Base-by-base conservation (phyloP, 208 protist species). In the Trypanosoma rangeli region DNA sequence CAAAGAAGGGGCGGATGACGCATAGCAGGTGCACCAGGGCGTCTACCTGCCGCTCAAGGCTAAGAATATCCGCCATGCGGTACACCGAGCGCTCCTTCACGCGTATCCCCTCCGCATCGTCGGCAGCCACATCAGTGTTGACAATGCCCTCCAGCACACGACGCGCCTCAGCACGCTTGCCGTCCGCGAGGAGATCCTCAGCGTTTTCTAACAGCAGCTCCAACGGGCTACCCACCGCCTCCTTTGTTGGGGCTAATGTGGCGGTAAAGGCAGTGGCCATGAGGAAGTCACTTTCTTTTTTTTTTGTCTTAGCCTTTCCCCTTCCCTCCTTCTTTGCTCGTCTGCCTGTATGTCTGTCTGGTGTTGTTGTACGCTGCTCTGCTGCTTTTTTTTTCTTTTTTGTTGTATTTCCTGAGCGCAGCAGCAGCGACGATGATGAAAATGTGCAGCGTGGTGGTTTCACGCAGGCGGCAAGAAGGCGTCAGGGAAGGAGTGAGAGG, bases 61-160 rank as follows among this genome's bases (percentile, higher is more conserved):
- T 71, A 54, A 92, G 79, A 42, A 94, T 75, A 65, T 89, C 81
- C 3, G 76, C 85, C 22, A 96, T 67, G 15, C 83, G 83, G 76
- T 93, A 90, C n/a, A 95, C 73, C 8, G 90, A 82, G 52, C 84
- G 84, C 79, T 95, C 90, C 82, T 93, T 93, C 5, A 78, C 80
- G 13, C 83, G 87, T 49, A 95, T 82, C 5, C 66, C 80, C 53
- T 87, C 84, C 1, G 74, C 77, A 48, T 92, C 83, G 54, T 95
- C 90, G 1, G 73, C 63, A 10, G 57, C 66, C 10, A 92, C 76
- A 3, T 61, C 71, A 0, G 79, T 73, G 1, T 48, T 24, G 13
- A 92, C 73, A 59, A 93, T 82, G 15, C 72, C 63, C 50, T 90
- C 75, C 44, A 91, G 68, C 12, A 88, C 74, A 42, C 56, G 52